Evolutionary conservation across 1,284 basidiomycete species (phyloP).

Genomic region (Limonomyces culmigenus): DNA sequence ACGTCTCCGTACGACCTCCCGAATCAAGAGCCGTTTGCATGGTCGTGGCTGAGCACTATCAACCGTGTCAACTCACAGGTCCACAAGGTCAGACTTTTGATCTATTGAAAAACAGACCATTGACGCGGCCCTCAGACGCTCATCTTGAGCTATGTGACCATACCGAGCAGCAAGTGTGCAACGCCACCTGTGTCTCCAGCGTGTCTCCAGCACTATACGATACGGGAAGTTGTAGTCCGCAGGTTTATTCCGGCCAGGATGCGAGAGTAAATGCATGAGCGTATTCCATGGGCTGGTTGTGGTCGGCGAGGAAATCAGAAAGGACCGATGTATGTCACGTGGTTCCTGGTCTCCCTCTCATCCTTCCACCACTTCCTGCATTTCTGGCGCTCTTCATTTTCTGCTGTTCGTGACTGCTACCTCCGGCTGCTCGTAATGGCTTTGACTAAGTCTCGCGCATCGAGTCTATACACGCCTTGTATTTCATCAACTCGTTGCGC

Average conservation of each 20-base stretch:
- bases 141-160: constrained; percentile 80
- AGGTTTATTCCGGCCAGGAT: constrained; percentile 85
- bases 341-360: no score
- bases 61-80: constrained; percentile 96
- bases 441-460: no score
- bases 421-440: no score
- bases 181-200: constrained; percentile 55
- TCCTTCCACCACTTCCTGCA: no score
- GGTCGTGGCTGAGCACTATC: constrained; percentile 95
- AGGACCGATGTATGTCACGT: not conserved
- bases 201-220: constrained; percentile 53
- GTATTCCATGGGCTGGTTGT: no score
- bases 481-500: no score
- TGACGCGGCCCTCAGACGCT: constrained; percentile 47
- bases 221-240: constrained; percentile 76
- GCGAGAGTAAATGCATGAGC: no score
- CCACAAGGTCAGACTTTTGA: constrained; percentile 54
- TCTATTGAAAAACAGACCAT: constrained; percentile 2
- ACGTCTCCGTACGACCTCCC: constrained; percentile 43
- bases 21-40: constrained; percentile 61
- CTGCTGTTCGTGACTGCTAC: no score
- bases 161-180: constrained; percentile 57
- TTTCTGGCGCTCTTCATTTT: no score
- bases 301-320: no score
- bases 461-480: no score